Evolutionary conservation across 2,329 filamentous ascomycete species (phyloP).

Genomic region (Cyclaneusma minus): DNA sequence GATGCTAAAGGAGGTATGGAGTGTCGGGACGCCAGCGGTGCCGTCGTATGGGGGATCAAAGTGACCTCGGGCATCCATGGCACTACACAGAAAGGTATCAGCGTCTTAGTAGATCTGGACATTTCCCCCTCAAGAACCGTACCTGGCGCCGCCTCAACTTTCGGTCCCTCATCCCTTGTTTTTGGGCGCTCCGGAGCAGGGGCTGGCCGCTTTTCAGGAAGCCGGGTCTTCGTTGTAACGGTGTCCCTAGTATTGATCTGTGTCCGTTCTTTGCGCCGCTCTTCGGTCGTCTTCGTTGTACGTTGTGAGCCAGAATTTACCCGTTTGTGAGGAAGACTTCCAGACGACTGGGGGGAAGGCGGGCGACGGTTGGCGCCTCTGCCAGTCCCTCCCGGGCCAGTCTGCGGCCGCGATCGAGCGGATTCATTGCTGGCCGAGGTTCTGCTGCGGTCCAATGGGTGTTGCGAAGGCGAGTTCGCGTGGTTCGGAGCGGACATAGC

Average conservation of each 20-base stretch:
- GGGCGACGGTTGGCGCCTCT: slow-evolving; percentile 6
- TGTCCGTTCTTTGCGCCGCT: slow-evolving; percentile 38
- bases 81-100: slow-evolving; percentile 16
- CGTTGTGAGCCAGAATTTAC: slow-evolving; percentile 39
- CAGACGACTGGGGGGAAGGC: slow-evolving; percentile 12
- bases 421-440: too few relatives aligned
- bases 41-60: slow-evolving; percentile 49
- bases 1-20: slow-evolving; percentile 59
- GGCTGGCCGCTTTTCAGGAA: slow-evolving; percentile 28
- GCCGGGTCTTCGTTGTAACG: slow-evolving; percentile 40
- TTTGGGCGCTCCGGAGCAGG: slow-evolving; percentile 9
- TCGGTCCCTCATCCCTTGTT: slow-evolving; percentile 12
- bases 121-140: too few relatives aligned
- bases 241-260: slow-evolving; percentile 48
- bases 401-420: too few relatives aligned
- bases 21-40: slow-evolving; percentile 30
- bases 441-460: too few relatives aligned
- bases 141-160: slow-evolving; percentile 33
- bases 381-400: background rate
- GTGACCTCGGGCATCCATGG: slow-evolving; percentile 70
- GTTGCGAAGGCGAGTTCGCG: too few relatives aligned
- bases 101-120: background rate
- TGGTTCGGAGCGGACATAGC: too few relatives aligned
- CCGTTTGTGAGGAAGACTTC: slow-evolving; percentile 33
- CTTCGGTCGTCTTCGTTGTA: slow-evolving; percentile 26